Percentiles rank a stretch among this genome's conserved stretches.
Evolutionary conservation across 192 early-diverging fungal species (phyloP).

Genomic region (Gaertneriomyces semiglobifer): DNA sequence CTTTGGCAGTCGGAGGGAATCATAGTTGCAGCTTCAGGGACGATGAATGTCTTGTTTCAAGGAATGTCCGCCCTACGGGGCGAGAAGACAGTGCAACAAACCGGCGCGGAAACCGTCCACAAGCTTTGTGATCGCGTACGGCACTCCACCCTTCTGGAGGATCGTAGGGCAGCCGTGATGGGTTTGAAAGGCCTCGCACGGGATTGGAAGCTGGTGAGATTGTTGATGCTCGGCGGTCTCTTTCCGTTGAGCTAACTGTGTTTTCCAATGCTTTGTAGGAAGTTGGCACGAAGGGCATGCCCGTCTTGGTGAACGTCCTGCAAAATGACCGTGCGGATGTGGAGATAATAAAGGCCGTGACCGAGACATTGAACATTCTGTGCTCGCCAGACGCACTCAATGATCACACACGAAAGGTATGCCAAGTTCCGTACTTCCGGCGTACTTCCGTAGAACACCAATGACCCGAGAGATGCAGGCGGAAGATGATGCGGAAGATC

Average conservation of each 20-base stretch:
- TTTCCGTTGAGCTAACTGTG: constrained; percentile 14
- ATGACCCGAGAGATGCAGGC: neutral
- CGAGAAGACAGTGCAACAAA: constrained; percentile 60
- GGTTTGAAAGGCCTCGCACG: constrained; percentile 80
- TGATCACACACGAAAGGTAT: neutral
- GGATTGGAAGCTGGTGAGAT: constrained; percentile 70
- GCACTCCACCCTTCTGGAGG: constrained; percentile 84
- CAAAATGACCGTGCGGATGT: constrained; percentile 79
- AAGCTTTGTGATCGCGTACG: constrained; percentile 78
- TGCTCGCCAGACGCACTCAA: constrained; percentile 38
- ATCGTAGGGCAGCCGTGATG: constrained; percentile 80
- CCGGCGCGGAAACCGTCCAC: constrained; percentile 73
- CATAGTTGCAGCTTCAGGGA: too few species aligned
- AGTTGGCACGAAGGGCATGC: constrained; percentile 76
- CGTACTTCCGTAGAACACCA: too few species aligned
- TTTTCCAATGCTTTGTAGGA: constrained; percentile 51
- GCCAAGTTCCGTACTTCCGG: too few species aligned
- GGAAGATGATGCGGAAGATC: constrained; percentile 29
- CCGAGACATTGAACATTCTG: constrained; percentile 85
- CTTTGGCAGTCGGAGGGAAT: too few species aligned
- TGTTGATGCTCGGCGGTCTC: neutral
- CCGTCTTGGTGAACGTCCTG: constrained; percentile 70
- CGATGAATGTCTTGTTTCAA: constrained; percentile 58
- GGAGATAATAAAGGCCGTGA: constrained; percentile 76
- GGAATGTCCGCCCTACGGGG: constrained; percentile 63